Evolutionary conservation across 2,329 filamentous ascomycete genomes (phyloP), one percentile per base, ranked within the genome.

Genomic region (Ramularia endophylla): DNA sequence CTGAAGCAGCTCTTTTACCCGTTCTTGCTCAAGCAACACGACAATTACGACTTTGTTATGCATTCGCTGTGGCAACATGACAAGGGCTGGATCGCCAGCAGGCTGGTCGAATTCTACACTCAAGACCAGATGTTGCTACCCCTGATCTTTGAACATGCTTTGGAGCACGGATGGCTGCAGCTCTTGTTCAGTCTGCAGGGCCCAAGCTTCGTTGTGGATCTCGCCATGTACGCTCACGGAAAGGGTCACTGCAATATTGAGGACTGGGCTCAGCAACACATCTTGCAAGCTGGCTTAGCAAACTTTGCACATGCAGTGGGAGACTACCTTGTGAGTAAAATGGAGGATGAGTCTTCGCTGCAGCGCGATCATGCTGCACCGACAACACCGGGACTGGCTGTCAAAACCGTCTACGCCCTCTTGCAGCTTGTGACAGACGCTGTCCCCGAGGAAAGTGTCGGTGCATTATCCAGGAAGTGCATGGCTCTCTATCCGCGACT

Each of bases 21-120:
- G 8, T 95, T 94, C 60, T 72, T 95, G 19, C 77, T 81, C 57
- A 89, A 89, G 63, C 77, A 81, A 41, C 80, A 87, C 8, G 75
- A 81, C 4, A 79, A 89, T 41, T 85, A 87, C 61, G 82, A 89
- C 51, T 94, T 95, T 49, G 90, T 95, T 11, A 76, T 98, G 43
- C 83, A 95, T 59, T 89, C 87, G 44, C 69, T 95, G 5, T 97
- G 90, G 89, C 82, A 84, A 53, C 88, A 92, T 59, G 87, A 97
- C 60, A 85, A 82, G 52, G 76, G 83, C 15, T 97, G 88, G 84
- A 85, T 97, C 12, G 82, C 83, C 8, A 78, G 82, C 50, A 80
- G 85, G 44, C 78, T 98, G 25, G 80, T 90, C 30, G 82, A 88
- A 44, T 76, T 78, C 7, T 87, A 92, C 61, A 83, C 82, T 29